Evolutionary conservation across 768 basidiomycete species (phyloP).

Genomic region (Tephrocybe sp.): DNA sequence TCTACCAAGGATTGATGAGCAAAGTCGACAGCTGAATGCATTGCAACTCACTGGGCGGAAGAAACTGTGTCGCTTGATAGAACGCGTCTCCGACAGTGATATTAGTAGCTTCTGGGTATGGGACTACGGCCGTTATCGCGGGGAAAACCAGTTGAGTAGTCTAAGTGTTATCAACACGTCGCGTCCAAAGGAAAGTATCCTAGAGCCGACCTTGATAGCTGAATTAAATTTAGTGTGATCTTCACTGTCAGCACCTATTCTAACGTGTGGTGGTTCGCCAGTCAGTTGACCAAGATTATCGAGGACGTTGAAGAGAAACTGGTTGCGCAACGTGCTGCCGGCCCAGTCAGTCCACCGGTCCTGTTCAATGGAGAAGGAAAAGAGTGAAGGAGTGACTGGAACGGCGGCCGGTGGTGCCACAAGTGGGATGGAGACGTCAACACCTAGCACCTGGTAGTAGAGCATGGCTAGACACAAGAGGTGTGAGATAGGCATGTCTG

Average conservation of each 20-base stretch:
- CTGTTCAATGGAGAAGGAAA: slow-evolving; percentile 71
- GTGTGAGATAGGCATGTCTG: neutral
- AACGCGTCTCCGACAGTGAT: slow-evolving; percentile 59
- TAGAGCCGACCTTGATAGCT: slow-evolving; percentile 40
- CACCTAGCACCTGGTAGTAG: slow-evolving; percentile 1
- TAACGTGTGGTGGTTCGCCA: slow-evolving; percentile 52
- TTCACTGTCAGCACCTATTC: slow-evolving; percentile 59
- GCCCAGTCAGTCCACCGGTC: slow-evolving; percentile 73
- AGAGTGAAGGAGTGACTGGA: slow-evolving; percentile 31
- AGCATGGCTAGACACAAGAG: slow-evolving; percentile 9
- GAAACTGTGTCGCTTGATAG: slow-evolving; percentile 35
- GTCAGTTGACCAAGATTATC: slow-evolving; percentile 54
- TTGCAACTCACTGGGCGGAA: slow-evolving; percentile 16
- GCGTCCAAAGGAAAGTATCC: neutral
- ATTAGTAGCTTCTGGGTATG: slow-evolving; percentile 68
- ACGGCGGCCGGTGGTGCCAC: slow-evolving; percentile 8
- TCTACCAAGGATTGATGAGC: slow-evolving; percentile 29
- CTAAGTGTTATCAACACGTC: neutral
- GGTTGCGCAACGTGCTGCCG: slow-evolving; percentile 50
- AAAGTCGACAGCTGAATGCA: neutral
- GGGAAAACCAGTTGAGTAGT: slow-evolving; percentile 46
- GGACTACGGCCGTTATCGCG: slow-evolving; percentile 42
- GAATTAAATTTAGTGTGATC: slow-evolving; percentile 60
- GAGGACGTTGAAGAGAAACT: slow-evolving; percentile 62
- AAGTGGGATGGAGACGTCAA: slow-evolving; percentile 10